phyloP scores from a whole-genome alignment of 1,284 basidiomycete genomes.

The Malassezia psittaci region DNA sequence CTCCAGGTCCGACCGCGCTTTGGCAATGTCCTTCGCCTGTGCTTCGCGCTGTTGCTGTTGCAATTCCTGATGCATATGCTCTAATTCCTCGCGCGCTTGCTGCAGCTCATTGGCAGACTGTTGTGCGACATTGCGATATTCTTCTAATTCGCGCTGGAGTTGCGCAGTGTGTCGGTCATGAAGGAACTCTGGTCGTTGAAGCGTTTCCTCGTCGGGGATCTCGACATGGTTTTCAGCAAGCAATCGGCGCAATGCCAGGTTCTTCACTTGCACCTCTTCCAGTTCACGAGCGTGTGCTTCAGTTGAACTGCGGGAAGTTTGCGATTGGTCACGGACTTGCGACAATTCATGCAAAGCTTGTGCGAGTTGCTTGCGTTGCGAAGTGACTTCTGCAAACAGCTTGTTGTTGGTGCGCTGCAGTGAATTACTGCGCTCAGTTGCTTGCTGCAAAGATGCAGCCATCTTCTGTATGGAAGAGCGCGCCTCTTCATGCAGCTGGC shows the following conservation, averaged over 20 bases:
- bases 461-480: slow-evolving; percentile 47
- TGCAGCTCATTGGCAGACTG: slow-evolving; percentile 36
- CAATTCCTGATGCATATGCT: slow-evolving; percentile 35
- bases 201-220: slow-evolving; percentile 41
- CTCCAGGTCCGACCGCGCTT: slow-evolving; percentile 57
- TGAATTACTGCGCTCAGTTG: slow-evolving; percentile 57
- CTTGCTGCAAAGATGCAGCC: slow-evolving; percentile 56
- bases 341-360: slow-evolving; percentile 63
- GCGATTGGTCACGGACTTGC: slow-evolving; percentile 53
- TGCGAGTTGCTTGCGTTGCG: slow-evolving; percentile 66
- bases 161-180: slow-evolving; percentile 35
- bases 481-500: slow-evolving; percentile 37
- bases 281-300: slow-evolving; percentile 53
- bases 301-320: not conserved
- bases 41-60: slow-evolving; percentile 35
- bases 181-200: slow-evolving; percentile 30
- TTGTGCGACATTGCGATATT: slow-evolving; percentile 23
- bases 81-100: slow-evolving; percentile 41
- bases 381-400: slow-evolving; percentile 67
- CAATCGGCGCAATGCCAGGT: slow-evolving; percentile 72
- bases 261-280: slow-evolving; percentile 64
- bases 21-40: slow-evolving; percentile 49
- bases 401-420: slow-evolving; percentile 62
- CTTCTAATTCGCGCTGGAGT: slow-evolving; percentile 42
- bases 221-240: slow-evolving; percentile 62